Evolutionary conservation across 2,329 filamentous ascomycete genomes (phyloP), one percentile per base, ranked within the genome.

Genomic region (Talaromyces sp.): DNA sequence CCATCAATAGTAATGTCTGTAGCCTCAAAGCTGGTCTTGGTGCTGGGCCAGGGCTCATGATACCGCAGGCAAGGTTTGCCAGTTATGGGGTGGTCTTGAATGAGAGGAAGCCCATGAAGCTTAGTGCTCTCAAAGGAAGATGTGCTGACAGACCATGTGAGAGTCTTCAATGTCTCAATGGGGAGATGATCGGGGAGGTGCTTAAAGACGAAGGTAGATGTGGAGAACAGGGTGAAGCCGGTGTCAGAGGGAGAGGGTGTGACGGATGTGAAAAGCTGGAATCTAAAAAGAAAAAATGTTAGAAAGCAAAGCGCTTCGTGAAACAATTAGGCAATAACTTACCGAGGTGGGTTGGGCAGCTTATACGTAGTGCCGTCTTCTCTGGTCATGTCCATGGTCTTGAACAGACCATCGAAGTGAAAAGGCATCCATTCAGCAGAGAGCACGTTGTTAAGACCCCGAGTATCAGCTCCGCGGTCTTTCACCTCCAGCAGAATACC

Each of bases 181-280:
- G 73, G 69, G 1, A 79, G 65, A 57, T 71, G 72, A 0, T 66
- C 32, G 0, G 79, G 75, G 0, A 83, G 74, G 50, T 82, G 72
- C 32, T 76, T 74, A 68, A 82, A 82, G 17, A 85, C 68, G 0
- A 81, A 69, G 0, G 76, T 77, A 0, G 83, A 84, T 0, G 76
- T 78, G 0, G 81, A 79, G 65, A 85, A 85, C 1, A 85, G 70
- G 0, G 83, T 85, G 64, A 79, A 82, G 0, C 82, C 83, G 0
- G 79, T 82, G 11, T 81, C 74, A 51, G 76, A 76, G 0, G 83
- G 82, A 0, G 80, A 75, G 0, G 70, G 68, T 0, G 66, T 66
- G 1, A 58, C 27, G 11, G 57, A 43, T 4, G 57, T 53, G 27
- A 58, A 58, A 29, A 58, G 54, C 12, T 55, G 52, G 52, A 54